phyloP scores from a whole-genome alignment of 1,139 yeast genomes.

The Saccharomyces hybrid region DNA sequence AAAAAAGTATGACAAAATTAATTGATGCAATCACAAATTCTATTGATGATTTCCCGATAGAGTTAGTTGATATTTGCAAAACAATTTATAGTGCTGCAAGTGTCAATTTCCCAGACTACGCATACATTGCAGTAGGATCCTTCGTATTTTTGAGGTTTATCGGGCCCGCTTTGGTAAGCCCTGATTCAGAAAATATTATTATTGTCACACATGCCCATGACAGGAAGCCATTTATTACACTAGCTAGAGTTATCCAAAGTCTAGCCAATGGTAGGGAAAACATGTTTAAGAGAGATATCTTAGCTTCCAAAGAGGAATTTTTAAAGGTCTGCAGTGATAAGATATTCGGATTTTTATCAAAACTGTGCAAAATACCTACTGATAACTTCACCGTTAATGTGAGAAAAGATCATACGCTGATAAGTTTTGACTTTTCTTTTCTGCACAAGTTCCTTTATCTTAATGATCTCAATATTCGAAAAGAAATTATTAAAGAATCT shows the following conservation, averaged over 20 bases:
- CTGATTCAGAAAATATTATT: constrained; percentile 57
- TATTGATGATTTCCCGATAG: constrained; percentile 54
- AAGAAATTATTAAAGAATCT: constrained; percentile 31
- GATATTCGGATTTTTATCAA: constrained; percentile 43
- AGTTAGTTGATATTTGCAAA: constrained; percentile 66
- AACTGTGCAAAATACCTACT: constrained; percentile 22
- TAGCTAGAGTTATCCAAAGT: constrained; percentile 80
- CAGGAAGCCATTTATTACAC: constrained; percentile 66
- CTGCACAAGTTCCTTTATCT: constrained; percentile 62
- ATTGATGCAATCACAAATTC: constrained; percentile 57
- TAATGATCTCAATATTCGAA: constrained; percentile 52
- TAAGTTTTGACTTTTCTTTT: constrained; percentile 42
- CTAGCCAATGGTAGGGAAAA: constrained; percentile 73
- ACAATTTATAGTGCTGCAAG: constrained; percentile 62
- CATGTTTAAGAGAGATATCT: constrained; percentile 54
- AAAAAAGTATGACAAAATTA: constrained; percentile 49
- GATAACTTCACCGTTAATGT: constrained; percentile 17
- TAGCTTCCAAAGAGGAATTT: constrained; percentile 38
- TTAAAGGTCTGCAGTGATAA: constrained; percentile 41
- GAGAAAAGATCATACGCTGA: constrained; percentile 11
- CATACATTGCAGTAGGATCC: constrained; percentile 73
- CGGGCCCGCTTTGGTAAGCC: constrained; percentile 88
- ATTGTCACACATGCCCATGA: constrained; percentile 38
- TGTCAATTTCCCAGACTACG: constrained; percentile 55
- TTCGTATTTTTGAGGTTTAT: constrained; percentile 76